Conservation (phyloP, 2,329 filamentous ascomycete species). For the Penicillium sp. region DNA sequence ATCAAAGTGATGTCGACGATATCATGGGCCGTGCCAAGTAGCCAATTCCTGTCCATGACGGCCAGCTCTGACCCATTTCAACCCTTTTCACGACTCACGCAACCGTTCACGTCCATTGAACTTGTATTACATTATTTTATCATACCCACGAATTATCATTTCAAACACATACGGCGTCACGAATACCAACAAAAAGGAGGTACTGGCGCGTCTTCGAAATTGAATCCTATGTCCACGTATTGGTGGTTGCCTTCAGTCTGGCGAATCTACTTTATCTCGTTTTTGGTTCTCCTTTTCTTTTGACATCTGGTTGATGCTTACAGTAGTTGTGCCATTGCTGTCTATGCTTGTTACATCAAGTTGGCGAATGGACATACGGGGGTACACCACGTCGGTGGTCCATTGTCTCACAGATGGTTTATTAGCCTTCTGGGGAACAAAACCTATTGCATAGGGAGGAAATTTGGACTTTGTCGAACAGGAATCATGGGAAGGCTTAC, state of each 20-base stretch:
- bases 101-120: slow-evolving; percentile 11
- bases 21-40: slow-evolving; percentile 53
- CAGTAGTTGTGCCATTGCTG: neutral
- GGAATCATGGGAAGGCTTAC: slow-evolving; percentile 13
- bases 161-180: slow-evolving; percentile 19
- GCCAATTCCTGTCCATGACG: neutral
- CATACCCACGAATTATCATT: slow-evolving; percentile 26
- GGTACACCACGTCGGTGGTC: neutral
- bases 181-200: slow-evolving; percentile 9
- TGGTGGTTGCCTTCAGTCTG: neutral
- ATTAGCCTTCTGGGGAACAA: neutral
- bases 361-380: slow-evolving; percentile 5
- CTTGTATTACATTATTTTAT: slow-evolving; percentile 15
- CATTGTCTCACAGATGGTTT: neutral
- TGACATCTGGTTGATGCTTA: neutral
- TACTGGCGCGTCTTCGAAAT: neutral
- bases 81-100: slow-evolving; percentile 19
- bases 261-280: slow-evolving; percentile 1
- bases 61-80: neutral
- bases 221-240: neutral
- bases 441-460: slow-evolving; percentile 3
- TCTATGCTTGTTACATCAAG: slow-evolving; percentile 1
- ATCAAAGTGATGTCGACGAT: slow-evolving; percentile 79
- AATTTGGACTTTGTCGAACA: slow-evolving; percentile 3
- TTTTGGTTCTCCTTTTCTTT: neutral